Conservation (phyloP, 306 rosid genomes). For the Ormosia emarginata region DNA sequence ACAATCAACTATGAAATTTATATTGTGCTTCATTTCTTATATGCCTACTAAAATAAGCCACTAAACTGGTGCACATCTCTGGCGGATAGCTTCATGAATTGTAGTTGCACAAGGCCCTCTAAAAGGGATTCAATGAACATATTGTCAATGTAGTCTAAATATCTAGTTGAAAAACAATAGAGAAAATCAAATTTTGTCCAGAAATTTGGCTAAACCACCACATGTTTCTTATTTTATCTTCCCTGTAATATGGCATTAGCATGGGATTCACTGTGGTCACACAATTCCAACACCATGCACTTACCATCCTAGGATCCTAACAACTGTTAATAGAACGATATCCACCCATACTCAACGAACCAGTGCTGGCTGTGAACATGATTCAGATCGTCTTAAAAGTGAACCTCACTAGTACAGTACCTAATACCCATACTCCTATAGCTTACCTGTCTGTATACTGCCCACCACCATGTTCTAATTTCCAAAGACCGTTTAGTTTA, state of each 20-base stretch:
- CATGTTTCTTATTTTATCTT: not conserved
- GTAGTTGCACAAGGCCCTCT: constrained; percentile 5
- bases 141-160: not conserved
- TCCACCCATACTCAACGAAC: not conserved
- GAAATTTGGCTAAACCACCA: not conserved
- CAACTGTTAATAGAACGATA: not conserved
- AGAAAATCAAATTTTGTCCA: not conserved
- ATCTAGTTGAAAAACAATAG: not conserved
- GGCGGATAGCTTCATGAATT: not conserved
- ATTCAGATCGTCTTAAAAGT: not conserved
- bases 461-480: not conserved
- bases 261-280: not conserved
- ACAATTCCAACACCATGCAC: not conserved
- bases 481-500: not conserved
- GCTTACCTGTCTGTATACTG: not conserved
- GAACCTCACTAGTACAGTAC: not conserved
- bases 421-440: not conserved
- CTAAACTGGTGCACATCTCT: not conserved
- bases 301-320: not conserved
- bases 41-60: constrained; percentile 8
- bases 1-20: constrained; percentile 4
- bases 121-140: not conserved
- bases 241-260: not conserved
- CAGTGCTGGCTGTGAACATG: not conserved
- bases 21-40: not conserved